phyloP scores from a whole-genome alignment of 2,329 filamentous ascomycete species.

The Sphaerulina musiva region DNA sequence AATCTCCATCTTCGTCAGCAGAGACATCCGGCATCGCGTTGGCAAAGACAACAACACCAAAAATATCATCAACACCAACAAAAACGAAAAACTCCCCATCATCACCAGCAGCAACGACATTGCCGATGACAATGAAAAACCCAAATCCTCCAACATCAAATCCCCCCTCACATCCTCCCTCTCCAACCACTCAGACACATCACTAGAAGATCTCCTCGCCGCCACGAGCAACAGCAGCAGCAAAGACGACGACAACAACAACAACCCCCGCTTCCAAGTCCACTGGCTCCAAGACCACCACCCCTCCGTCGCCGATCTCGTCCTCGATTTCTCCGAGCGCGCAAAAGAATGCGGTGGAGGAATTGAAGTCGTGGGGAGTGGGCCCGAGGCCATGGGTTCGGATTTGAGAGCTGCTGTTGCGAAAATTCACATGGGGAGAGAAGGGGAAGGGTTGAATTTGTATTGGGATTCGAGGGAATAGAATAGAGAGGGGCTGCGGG shows the following conservation, averaged over 20 bases:
- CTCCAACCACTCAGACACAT: neutral
- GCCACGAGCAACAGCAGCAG: neutral
- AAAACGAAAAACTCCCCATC: neutral
- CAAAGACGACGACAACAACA: no score
- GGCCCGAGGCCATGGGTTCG: constrained; percentile 26
- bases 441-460: constrained; percentile 13
- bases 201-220: constrained; percentile 15
- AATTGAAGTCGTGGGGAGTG: constrained; percentile 27
- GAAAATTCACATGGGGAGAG: neutral
- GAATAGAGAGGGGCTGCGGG: neutral
- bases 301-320: constrained; percentile 20
- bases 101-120: no score
- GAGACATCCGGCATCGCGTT: constrained; percentile 24
- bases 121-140: neutral
- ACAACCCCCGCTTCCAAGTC: constrained; percentile 19
- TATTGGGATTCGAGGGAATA: constrained; percentile 29
- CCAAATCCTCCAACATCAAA: neutral
- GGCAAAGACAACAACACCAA: constrained; percentile 20
- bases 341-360: constrained; percentile 17
- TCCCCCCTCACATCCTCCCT: neutral
- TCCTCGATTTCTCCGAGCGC: constrained; percentile 25
- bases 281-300: constrained; percentile 24
- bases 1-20: constrained; percentile 55
- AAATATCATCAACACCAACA: constrained; percentile 22
- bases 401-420: constrained; percentile 26